Base-by-base conservation (phyloP, 2,329 filamentous ascomycete species). In the Aspergillus tanneri region DNA sequence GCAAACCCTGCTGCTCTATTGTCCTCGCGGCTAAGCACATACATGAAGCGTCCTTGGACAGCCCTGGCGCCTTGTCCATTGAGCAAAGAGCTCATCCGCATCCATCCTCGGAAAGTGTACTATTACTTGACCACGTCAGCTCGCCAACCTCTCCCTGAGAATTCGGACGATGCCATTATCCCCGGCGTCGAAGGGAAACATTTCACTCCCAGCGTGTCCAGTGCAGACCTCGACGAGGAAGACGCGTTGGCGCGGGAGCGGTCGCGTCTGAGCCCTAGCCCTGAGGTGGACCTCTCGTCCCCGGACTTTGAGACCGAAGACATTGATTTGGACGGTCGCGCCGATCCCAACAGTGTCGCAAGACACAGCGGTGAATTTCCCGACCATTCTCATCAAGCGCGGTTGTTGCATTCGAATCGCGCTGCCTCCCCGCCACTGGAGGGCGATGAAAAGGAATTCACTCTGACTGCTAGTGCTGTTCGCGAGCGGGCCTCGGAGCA, bases 1-100 rank as follows among this genome's bases (percentile, higher is more conserved):
- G 90, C 92, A 43, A 97, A 97, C 67, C 92, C 91, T 47, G 90
- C 88, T 64, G 92, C 93, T 49, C 90, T 99, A 61, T 91, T 99
- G 59, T 96, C 91, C 2, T 96, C 93, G 36, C 86, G 93, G 61
- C 78, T 99, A 43, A 86, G 90, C 32, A 83, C 87, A 25, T 99
- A 95, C 72, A 79, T 96, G 64, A 95, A 95, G 75, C 88, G 93
- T 58, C 74, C 88, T 46, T 90, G 87, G 91, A 88, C 83, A 22
- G 83, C 86, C 6, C 74, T 85, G 43, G 79, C 86, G 42, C 89
- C 87, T 44, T 97, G 93, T 71, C 92, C 93, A 3, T 75, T 97
- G 46, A 89, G 88, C 43, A 97, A 97, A 74, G 90, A 96, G 71
- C 82, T 96, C 46, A 90, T 96, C 67, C 85, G 88, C 32, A 87